Percentiles rank a stretch among this genome's conserved stretches.
phyloP scores from a whole-genome alignment of 192 early-diverging fungal species.

The Pilaira anomala region DNA sequence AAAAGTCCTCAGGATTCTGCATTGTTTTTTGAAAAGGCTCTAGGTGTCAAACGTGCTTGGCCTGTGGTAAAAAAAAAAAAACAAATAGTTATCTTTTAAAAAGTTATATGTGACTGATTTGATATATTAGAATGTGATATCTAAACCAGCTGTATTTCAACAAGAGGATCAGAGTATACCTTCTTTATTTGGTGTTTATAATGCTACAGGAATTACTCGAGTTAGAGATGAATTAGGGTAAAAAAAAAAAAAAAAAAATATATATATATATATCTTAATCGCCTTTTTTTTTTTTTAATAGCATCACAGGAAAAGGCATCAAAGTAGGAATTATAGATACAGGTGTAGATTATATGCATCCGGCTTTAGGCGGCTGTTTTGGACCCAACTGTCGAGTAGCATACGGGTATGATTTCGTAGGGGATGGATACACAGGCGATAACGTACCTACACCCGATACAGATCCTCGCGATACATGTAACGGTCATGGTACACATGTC shows the following conservation, averaged over 20 bases:
- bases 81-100: background rate
- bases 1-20: conserved; percentile 29
- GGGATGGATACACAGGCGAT: conserved; percentile 44
- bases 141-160: conserved; percentile 10
- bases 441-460: conserved; percentile 37
- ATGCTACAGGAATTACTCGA: conserved; percentile 43
- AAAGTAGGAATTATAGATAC: conserved; percentile 60
- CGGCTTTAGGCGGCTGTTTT: conserved; percentile 58
- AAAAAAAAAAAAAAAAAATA: background rate
- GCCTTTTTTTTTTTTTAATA: background rate
- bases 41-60: conserved; percentile 43
- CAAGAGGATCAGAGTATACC: conserved; percentile 13
- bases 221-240: conserved; percentile 36
- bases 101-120: too few relatives aligned
- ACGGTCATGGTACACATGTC: conserved; percentile 52
- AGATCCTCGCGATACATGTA: conserved; percentile 49
- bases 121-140: conserved; percentile 9
- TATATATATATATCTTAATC: background rate
- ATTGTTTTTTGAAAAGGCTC: conserved; percentile 23
- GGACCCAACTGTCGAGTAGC: conserved; percentile 50
- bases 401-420: conserved; percentile 54
- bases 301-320: conserved; percentile 41
- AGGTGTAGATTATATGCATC: conserved; percentile 58
- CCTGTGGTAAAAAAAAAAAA: conserved; percentile 34
- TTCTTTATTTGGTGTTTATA: conserved; percentile 30